Evolutionary conservation across 495 filamentous ascomycete genomes (phyloP), one percentile per base, ranked within the genome.

Genomic region (Astrothelium subdiscretum): DNA sequence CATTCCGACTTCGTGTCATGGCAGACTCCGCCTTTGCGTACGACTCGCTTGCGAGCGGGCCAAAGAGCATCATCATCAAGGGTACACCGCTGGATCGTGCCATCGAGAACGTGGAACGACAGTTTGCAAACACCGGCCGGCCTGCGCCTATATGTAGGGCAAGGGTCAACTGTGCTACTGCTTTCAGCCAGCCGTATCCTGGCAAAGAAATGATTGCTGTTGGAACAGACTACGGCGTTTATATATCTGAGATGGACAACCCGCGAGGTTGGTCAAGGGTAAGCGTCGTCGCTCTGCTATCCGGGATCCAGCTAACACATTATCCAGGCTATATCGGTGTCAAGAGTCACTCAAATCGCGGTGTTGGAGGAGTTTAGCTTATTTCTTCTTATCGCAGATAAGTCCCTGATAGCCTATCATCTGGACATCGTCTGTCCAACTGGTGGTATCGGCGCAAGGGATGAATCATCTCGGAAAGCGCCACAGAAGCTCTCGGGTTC

Each of bases 351-450:
- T 1, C 94, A 98, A 74, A 87, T 98, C 59, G 87, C 94, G 1
- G 90, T 97, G 1, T 82, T 97, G 42, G 94, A 98, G 70, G 95
- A 97, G 58, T 97, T 97, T 75, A 91, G 87, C 57, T 80, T 96
- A 52, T 89, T 96, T 68, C 79, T 98, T 24, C 81, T 97, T 52
- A 88, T 98, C 63, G 81, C 92, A 0, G 95, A 98, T 69, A 90
- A 91, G 66, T 86, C 89, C 20, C 79, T 98, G 57, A 91, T 96
- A 62, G 92, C 95, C 11, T 96, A 96, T 68, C 94, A 96, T 57
- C 84, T 98, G 22, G 94, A 98, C 70, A 85, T 90, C 32, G 83
- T 97, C 1, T 88, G 90, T 60, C 89, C 92, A 0, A 75, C 83
- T 5, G 87, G 83, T 48, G 86, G 86, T 58, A 81, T 81, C 59